phyloP scores from a whole-genome alignment of 2,329 filamentous ascomycete genomes.

The Tolypocladium ophioglossoides region DNA sequence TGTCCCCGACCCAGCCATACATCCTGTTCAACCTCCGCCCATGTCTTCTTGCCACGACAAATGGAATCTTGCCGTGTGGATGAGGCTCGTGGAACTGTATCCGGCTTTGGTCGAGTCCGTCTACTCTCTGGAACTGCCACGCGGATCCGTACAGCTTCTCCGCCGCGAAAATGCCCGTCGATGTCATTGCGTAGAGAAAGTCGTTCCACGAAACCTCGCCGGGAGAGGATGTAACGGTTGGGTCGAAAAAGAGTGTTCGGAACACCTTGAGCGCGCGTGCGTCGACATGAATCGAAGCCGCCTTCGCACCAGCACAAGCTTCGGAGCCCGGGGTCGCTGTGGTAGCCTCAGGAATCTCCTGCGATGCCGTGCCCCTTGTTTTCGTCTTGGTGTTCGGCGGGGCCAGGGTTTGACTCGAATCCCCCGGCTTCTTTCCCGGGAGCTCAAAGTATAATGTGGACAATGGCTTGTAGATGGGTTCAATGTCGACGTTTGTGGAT shows the following conservation, averaged over 20 bases:
- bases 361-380: constrained; percentile 4
- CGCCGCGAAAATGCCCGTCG: constrained; percentile 33
- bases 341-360: background rate
- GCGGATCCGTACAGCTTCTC: constrained; percentile 50
- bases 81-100: constrained; percentile 55
- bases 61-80: constrained; percentile 39
- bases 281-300: constrained; percentile 15
- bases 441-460: constrained; percentile 11
- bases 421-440: background rate
- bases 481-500: background rate
- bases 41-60: constrained; percentile 30
- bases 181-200: constrained; percentile 40
- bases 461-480: constrained; percentile 10
- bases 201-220: constrained; percentile 43
- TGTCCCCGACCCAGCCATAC: constrained; percentile 38
- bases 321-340: background rate
- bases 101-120: constrained; percentile 28
- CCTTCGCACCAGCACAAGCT: background rate
- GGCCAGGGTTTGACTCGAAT: background rate
- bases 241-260: constrained; percentile 30
- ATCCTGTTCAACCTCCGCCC: constrained; percentile 37
- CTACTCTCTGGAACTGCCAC: constrained; percentile 44
- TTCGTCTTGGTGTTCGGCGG: constrained; percentile 12
- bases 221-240: constrained; percentile 20
- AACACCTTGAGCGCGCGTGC: constrained; percentile 23